A percentile compares a stretch with the other conserved stretches of the same genome.
phyloP scores from a whole-genome alignment of 345 rosid species.

The Linum trigynum region DNA sequence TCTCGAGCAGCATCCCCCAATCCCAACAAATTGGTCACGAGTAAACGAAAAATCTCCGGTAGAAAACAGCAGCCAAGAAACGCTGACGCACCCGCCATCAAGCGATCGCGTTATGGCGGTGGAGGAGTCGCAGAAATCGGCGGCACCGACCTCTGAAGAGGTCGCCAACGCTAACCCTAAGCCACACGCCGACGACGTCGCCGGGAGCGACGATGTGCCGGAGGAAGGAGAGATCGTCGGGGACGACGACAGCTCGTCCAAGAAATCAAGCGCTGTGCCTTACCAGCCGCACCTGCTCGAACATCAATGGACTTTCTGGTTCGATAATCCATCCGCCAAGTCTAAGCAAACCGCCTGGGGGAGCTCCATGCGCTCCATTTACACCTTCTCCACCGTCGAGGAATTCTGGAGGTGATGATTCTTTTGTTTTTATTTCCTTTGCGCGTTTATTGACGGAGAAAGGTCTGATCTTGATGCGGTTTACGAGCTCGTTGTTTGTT shows the following conservation, averaged over 20 bases:
- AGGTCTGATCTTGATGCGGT: background rate
- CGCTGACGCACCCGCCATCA: background rate
- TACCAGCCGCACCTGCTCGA: constrained; percentile 57
- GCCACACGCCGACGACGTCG: constrained; percentile 54
- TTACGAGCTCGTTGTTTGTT: background rate
- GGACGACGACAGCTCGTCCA: background rate
- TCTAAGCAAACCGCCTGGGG: constrained; percentile 60
- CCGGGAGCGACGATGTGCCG: constrained; percentile 16
- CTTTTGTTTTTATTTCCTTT: background rate
- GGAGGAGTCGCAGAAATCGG: constrained; percentile 13
- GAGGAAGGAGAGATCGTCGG: constrained; percentile 9
- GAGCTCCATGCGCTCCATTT: constrained; percentile 60
- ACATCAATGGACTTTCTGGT: constrained; percentile 93
- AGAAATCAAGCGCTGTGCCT: constrained; percentile 19
- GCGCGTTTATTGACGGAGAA: background rate
- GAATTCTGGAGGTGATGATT: constrained; percentile 72
- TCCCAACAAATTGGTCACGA: no score
- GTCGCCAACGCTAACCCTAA: constrained; percentile 19
- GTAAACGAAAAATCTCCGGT: no score
- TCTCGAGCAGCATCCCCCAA: no score
- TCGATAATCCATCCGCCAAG: constrained; percentile 55
- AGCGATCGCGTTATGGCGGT: constrained; percentile 13
- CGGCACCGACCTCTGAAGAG: background rate
- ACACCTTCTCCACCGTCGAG: constrained; percentile 59
- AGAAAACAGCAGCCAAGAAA: background rate